A percentile compares a stretch with the other conserved stretches of the same genome.
These are phyloP conservation scores for Acorus gramineus DNA, from an alignment of 106 monocot species.

Conservation along the genomic window DNA sequence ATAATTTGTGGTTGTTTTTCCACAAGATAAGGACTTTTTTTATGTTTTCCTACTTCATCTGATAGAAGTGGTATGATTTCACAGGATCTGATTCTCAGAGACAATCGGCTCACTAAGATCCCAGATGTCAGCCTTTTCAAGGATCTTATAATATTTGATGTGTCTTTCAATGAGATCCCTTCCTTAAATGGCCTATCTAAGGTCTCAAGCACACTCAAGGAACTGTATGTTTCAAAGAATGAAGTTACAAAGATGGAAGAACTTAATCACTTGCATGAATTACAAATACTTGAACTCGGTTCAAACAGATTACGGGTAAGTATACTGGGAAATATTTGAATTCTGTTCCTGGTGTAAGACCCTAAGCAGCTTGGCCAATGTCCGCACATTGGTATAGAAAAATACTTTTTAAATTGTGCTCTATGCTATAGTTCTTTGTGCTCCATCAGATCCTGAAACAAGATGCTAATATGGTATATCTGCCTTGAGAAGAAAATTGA, in stretches of 20 bases:
- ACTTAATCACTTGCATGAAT: constrained; percentile 59
- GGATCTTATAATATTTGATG: constrained; percentile 73
- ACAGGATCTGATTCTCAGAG: constrained; percentile 84
- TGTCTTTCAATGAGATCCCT: constrained; percentile 90
- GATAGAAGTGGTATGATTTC: neutral
- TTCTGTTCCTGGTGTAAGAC: too few species aligned
- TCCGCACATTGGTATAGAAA: too few species aligned
- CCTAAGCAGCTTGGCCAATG: too few species aligned
- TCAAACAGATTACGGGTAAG: constrained; percentile 82
- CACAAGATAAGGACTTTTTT: neutral
- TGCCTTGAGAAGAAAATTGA: too few species aligned
- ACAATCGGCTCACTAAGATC: constrained; percentile 72
- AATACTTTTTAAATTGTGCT: too few species aligned
- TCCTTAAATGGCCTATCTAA: constrained; percentile 65
- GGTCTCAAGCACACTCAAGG: constrained; percentile 70
- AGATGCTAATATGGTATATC: too few species aligned
- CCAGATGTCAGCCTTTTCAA: constrained; percentile 91
- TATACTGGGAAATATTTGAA: neutral
- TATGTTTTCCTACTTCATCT: neutral
- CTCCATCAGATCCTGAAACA: too few species aligned
- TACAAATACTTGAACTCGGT: constrained; percentile 90
- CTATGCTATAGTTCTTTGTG: too few species aligned
- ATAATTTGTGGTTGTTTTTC: too few species aligned
- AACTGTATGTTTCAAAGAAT: constrained; percentile 94
- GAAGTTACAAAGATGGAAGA: constrained; percentile 82